Evolutionary conservation across 177 flowering plant species (phyloP).

Genomic region (Vitis hybrid): DNA sequence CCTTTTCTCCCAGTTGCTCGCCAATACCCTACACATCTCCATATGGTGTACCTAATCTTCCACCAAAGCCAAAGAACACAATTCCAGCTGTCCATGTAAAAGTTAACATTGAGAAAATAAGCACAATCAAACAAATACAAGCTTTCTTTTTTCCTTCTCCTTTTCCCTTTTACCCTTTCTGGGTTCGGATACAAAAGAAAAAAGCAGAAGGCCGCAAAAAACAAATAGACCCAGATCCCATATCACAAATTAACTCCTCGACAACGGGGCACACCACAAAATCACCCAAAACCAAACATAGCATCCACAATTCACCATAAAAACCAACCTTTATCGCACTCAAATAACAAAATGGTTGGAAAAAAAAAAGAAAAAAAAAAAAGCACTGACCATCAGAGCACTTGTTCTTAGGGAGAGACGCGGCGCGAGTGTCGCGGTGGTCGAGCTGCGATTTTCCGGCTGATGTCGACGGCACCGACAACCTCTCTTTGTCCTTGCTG

Average conservation of each 20-base stretch:
- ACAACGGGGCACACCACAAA: no score
- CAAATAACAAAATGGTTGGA: not conserved
- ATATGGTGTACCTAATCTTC: no score
- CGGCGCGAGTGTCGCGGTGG: conserved; percentile 32
- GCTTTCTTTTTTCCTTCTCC: no score
- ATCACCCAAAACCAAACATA: no score
- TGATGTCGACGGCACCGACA: conserved; percentile 45
- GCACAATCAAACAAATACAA: not conserved
- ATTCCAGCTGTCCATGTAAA: no score
- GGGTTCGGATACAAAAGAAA: not conserved
- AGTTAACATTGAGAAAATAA: no score
- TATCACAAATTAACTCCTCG: no score
- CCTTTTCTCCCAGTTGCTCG: no score
- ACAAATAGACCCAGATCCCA: conserved; percentile 1
- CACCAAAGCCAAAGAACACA: no score
- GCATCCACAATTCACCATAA: no score
- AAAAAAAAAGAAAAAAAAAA: not conserved
- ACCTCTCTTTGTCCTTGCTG: conserved; percentile 37
- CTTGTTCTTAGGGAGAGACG: conserved; percentile 44
- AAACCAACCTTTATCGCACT: not conserved
- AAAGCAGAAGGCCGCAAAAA: not conserved
- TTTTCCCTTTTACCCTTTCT: no score
- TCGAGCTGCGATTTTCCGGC: conserved; percentile 39
- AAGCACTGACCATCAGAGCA: conserved; percentile 46
- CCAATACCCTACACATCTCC: no score